phyloP scores from a whole-genome alignment of 73 alveolate genomes.

The Paramecium tetraurelia region DNA sequence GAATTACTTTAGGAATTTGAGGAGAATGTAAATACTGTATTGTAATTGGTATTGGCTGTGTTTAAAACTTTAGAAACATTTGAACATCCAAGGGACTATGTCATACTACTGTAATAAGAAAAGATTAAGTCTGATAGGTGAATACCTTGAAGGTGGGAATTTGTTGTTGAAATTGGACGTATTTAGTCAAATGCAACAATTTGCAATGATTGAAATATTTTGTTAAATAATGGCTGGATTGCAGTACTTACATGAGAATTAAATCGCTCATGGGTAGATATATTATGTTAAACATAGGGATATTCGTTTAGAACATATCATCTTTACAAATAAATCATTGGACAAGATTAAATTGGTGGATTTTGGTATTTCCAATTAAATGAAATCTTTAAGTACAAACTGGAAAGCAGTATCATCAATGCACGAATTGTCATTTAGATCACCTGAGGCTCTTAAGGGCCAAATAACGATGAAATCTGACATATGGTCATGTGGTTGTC shows the following conservation, averaged over 20 bases:
- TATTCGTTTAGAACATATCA: conserved; percentile 6
- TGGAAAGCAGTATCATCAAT: neutral
- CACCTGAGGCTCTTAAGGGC: conserved; percentile 25
- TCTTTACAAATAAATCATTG: neutral
- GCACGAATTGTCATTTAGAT: neutral
- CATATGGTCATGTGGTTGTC: conserved; percentile 50
- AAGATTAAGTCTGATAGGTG: neutral
- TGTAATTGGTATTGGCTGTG: neutral
- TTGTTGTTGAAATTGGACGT: neutral
- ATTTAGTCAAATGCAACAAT: neutral
- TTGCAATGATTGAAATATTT: neutral
- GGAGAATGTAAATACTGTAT: neutral
- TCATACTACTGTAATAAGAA: neutral
- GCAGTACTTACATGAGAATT: neutral
- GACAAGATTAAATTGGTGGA: conserved; percentile 4
- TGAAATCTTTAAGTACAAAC: neutral
- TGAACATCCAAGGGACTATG: neutral
- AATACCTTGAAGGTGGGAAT: conserved; percentile 1
- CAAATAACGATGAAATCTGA: neutral
- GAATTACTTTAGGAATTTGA: neutral
- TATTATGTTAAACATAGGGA: neutral
- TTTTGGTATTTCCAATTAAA: neutral
- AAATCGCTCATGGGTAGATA: neutral
- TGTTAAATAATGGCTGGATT: conserved; percentile 17
- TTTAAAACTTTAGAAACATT: neutral